Conservation (phyloP, 2,329 filamentous ascomycete genomes). For the Colletotrichum costaricense region DNA sequence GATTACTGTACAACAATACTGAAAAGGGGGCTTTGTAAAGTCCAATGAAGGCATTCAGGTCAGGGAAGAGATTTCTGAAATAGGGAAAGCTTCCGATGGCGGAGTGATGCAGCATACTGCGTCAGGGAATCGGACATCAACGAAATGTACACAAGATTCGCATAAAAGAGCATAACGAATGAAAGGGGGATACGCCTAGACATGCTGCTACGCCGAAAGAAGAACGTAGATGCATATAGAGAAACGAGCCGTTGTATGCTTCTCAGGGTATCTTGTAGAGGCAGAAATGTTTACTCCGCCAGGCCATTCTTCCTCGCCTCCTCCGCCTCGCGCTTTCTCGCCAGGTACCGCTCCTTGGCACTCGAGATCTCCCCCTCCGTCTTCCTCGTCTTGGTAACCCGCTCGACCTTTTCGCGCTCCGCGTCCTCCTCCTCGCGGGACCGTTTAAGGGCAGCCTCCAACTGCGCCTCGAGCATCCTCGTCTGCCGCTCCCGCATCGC, state of each 20-base stretch:
- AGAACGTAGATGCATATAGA: background rate
- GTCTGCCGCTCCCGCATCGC: slow-evolving; percentile 81
- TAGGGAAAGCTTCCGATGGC: background rate
- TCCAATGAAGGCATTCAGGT: slow-evolving; percentile 2
- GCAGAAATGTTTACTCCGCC: slow-evolving; percentile 38
- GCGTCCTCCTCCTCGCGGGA: slow-evolving; percentile 75
- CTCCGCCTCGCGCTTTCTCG: slow-evolving; percentile 79
- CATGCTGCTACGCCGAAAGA: background rate
- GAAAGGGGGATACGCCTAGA: background rate
- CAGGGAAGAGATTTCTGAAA: background rate
- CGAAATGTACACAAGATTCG: slow-evolving; percentile 7
- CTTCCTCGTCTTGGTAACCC: slow-evolving; percentile 80
- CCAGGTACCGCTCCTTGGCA: slow-evolving; percentile 83
- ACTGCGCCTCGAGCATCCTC: slow-evolving; percentile 81
- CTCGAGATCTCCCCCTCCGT: slow-evolving; percentile 80
- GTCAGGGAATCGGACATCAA: background rate
- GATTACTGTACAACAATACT: slow-evolving; percentile 27
- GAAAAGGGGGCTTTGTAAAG: background rate
- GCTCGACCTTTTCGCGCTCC: slow-evolving; percentile 69
- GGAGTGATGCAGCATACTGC: background rate
- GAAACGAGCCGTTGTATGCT: slow-evolving; percentile 10
- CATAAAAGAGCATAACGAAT: background rate
- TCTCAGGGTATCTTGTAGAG: slow-evolving; percentile 42
- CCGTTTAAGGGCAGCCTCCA: slow-evolving; percentile 79
- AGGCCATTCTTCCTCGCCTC: slow-evolving; percentile 69